Base-by-base conservation (phyloP, 2,329 filamentous ascomycete species). In the Fusarium penzigii region DNA sequence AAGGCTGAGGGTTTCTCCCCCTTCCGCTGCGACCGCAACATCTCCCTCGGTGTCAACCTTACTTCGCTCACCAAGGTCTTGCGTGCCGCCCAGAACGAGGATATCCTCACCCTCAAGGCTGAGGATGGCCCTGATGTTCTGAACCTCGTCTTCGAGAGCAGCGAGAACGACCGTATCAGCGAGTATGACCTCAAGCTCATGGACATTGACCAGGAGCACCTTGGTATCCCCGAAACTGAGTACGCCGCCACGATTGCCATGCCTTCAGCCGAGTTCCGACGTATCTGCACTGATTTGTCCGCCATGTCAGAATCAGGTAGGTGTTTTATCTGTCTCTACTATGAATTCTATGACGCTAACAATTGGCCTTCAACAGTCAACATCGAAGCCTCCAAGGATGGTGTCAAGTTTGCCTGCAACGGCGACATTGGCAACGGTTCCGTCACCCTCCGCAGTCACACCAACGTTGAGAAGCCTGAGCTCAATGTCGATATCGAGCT, bases 101-200 rank as follows among this genome's bases (percentile, higher is more conserved):
- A 99, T 69, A 87, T 96, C 65, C 80, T 99, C 64, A 99, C 93
- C 17, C 82, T 99, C 73, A 99, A 97, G 85, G 94, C 94, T 13
- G 93, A 97, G 72, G 95, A 99, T 73, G 88, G 91, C 39, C 94
- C 94, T 44, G 94, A 99, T 75, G 90, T 92, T 44, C 86, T 99
- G 66, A 97, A 96, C 81, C 80, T 99, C 61, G 84, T 92, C 65
- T 99, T 99, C 71, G 95, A 99, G 85, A 96, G 86, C 80, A 79
- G 83, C 62, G 86, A 88, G 69, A 89, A 85, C 67, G 94, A 99
- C 75, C 84, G 94, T 63, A 84, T 99, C 70, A 96, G 90, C 83
- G 95, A 99, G 81, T 99, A 99, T 74, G 94, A 99, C 75, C 89
- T 99, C 76, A 99, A 99, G 83, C 86, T 99, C 72, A 99, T 99